These are phyloP conservation scores for Chaetothyriales sp. DNA, from an alignment of 2,329 filamentous ascomycete genomes.

Conservation along the genomic window DNA sequence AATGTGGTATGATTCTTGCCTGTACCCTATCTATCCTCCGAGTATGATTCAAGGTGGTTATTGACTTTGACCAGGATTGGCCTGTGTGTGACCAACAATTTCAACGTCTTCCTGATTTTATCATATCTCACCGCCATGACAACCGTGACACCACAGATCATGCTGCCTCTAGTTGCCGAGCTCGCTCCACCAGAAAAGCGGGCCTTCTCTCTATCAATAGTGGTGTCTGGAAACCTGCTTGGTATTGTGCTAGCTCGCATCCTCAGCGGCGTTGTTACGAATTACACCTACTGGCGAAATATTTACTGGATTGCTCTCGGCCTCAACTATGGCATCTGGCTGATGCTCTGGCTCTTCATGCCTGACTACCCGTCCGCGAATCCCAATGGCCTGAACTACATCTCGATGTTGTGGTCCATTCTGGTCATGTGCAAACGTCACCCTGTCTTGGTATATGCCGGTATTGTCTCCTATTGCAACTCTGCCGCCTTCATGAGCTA, in stretches of 20 bases:
- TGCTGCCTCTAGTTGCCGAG: constrained; percentile 70
- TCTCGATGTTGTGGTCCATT: constrained; percentile 50
- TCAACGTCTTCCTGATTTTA: constrained; percentile 52
- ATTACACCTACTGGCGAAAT: constrained; percentile 60
- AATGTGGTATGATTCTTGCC: constrained; percentile 38
- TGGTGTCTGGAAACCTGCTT: constrained; percentile 60
- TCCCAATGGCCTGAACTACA: constrained; percentile 33
- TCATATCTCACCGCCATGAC: constrained; percentile 64
- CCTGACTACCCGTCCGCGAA: constrained; percentile 70
- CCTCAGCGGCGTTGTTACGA: constrained; percentile 59
- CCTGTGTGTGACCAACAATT: constrained; percentile 53
- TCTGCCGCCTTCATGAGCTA: constrained; percentile 51
- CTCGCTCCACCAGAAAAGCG: constrained; percentile 57
- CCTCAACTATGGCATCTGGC: constrained; percentile 54
- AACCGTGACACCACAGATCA: constrained; percentile 65
- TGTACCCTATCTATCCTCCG: background rate
- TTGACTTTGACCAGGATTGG: constrained; percentile 32
- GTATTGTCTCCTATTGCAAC: constrained; percentile 51
- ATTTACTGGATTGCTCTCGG: constrained; percentile 68
- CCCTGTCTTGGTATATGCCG: constrained; percentile 56
- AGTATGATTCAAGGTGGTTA: background rate
- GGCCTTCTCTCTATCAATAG: constrained; percentile 57
- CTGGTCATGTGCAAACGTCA: constrained; percentile 49
- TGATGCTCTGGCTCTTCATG: constrained; percentile 57
- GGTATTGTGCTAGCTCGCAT: constrained; percentile 65